Base-by-base conservation (phyloP, 164 flowering plant genomes). In the Sedum album region DNA sequence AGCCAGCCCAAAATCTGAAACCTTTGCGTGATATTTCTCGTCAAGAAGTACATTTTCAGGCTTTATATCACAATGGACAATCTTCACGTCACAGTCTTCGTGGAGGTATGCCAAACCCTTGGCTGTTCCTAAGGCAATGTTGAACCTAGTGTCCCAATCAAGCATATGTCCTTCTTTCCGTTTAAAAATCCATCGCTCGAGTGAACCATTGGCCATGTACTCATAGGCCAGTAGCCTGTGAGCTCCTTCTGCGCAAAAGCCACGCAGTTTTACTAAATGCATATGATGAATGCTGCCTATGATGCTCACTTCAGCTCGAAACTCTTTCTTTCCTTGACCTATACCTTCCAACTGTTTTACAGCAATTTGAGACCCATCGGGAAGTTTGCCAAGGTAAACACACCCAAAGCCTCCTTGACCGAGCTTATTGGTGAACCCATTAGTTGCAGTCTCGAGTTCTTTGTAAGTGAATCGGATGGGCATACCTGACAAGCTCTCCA, bases 381-480 rank as follows among this genome's bases (percentile, higher is more conserved):
- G 73, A 5, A 83, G 83, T 7, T 38, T 60, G 5, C 88, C 88
- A 42, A 75, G 65, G 72, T 82, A 84, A 61, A 86, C 88, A 10
- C 88, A 84, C 4, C 87, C 88, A 75, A 86, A 86, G 31, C 88
- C 90, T 14, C 90, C 90, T 61, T 81, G 82, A 31, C 88, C 88
- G 42, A 84, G 82, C 75, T 83, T 83, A 70, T 70, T 67, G 2
- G 77, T 71, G 78, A 84, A 86, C 72, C 76, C 75, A 53, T 79
- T 72, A 18, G 91, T 86, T 9, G 83, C 88, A 25, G 69, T 69
- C 64, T 72, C 71, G 38, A 86, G 85, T 3, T 82, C 86, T 39
- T 73, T 74, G 70, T 77, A 86, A 66, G 76, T 80, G 78, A 76
- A 86, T 30, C 86, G 82, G 28, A 80, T 31, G 11, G 88, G 90